Base-by-base conservation (phyloP, 805 yeast species). In the Ascoidea rubescens region DNA sequence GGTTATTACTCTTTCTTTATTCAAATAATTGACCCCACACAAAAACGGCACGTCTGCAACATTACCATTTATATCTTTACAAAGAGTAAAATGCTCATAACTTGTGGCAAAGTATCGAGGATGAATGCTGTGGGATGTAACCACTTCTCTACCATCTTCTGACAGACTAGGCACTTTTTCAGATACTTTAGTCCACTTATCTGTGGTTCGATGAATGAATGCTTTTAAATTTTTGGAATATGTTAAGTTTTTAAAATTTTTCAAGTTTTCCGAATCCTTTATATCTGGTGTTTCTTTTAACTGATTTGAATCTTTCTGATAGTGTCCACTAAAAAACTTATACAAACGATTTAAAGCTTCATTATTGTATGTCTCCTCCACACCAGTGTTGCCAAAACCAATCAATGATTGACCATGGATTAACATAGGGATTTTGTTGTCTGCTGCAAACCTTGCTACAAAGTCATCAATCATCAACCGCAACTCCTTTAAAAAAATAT, bases 11-110 rank as follows among this genome's bases (percentile, higher is more conserved):
- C 4, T 21, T 21, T 56, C 57, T 31, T 53, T 56, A 5, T 56
- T 53, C 47, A 73, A 60, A 50, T 60, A 71, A 53, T 64, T 67
- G 47, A 61, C 58, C 4, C 71, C 73, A 16, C 67, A 63, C 1
- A 70, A 48, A 46, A 56, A 61, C 0, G 73, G 73, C 5, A 65
- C 59, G 16, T 61, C 52, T 0, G 74, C 64, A 1, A 71, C 66
- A 51, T 60, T 57, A 1, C 75, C 74, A 4, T 61, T 31, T 3
- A 57, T 53, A 54, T 71, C 72, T 51, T 71, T 62, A 1, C 73
- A 63, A 30, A 70, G 53, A 2, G 69, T 57, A 0, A 74, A 65
- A 52, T 72, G 74, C 49, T 59, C 62, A 56, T 66, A 72, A 0
- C 68, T 57, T 12, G 49, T 58, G 5, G 74, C 71, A 47, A 64